These are phyloP conservation scores for Coleophoma eucalyptorum DNA, from an alignment of 2,329 filamentous ascomycete species.

Conservation along the genomic window DNA sequence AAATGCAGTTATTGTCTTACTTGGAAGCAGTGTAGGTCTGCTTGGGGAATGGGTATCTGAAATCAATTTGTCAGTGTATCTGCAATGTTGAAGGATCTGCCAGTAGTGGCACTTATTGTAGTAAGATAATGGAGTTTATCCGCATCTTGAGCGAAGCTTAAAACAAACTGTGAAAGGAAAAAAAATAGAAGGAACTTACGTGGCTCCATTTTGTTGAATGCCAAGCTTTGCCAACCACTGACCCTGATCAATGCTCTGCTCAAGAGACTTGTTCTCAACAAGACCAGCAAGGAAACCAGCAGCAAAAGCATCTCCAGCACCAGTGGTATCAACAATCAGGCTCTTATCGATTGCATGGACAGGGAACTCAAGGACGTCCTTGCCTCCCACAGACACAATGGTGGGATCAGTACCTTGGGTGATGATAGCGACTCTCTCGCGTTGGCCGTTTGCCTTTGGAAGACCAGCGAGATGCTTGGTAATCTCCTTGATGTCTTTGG, in stretches of 20 bases:
- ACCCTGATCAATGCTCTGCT: constrained; percentile 80
- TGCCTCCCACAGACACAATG: constrained; percentile 72
- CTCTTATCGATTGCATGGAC: constrained; percentile 75
- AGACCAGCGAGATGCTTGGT: constrained; percentile 81
- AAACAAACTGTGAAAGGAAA: too few species aligned
- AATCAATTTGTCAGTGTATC: constrained; percentile 12
- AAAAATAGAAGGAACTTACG: constrained; percentile 59
- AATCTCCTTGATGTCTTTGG: constrained; percentile 78
- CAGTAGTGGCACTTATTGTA: background rate
- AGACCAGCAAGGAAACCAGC: constrained; percentile 90
- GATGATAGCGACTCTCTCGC: constrained; percentile 82
- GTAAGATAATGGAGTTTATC: too few species aligned
- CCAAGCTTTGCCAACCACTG: constrained; percentile 94
- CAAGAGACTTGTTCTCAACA: constrained; percentile 77
- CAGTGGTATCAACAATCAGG: constrained; percentile 93
- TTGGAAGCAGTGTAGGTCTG: constrained; percentile 60
- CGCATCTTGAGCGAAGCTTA: too few species aligned
- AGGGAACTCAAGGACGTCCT: constrained; percentile 70
- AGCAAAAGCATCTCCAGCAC: constrained; percentile 94
- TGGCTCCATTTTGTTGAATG: constrained; percentile 93
- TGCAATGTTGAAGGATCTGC: background rate
- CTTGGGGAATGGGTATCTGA: constrained; percentile 78
- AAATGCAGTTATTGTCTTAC: constrained; percentile 26
- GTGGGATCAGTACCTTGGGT: constrained; percentile 94
- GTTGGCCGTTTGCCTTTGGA: constrained; percentile 86